phyloP scores from a whole-genome alignment of 768 basidiomycete genomes.

The Glaciozyma martinii region DNA sequence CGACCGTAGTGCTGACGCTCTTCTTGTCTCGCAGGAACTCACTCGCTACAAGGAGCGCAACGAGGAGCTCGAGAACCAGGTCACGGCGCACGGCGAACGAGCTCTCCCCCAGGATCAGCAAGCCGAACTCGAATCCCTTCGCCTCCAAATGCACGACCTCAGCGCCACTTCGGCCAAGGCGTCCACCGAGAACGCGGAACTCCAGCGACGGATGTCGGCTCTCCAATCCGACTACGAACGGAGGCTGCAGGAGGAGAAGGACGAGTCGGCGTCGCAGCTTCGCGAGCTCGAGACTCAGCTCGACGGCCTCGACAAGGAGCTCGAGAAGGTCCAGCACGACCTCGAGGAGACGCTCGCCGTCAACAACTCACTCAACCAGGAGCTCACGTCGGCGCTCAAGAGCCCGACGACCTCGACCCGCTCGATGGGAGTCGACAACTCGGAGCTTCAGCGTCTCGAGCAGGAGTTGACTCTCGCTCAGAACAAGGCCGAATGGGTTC shows the following conservation, averaged over 20 bases:
- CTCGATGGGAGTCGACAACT: not conserved
- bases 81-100: conserved; percentile 43
- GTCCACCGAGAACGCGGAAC: conserved; percentile 30
- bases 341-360: conserved; percentile 57
- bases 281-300: conserved; percentile 75
- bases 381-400: conserved; percentile 23
- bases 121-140: conserved; percentile 30
- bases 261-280: conserved; percentile 63
- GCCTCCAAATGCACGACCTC: conserved; percentile 23
- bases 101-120: conserved; percentile 10
- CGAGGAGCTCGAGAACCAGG: conserved; percentile 66
- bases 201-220: conserved; percentile 60
- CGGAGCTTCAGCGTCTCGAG: conserved; percentile 12
- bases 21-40: conserved; percentile 48
- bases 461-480: conserved; percentile 28
- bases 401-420: conserved; percentile 10
- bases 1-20: conserved; percentile 7
- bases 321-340: conserved; percentile 64
- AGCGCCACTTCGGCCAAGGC: conserved; percentile 9
- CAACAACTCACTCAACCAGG: conserved; percentile 34
- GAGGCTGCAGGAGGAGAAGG: conserved; percentile 63
- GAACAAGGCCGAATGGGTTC: conserved; percentile 58
- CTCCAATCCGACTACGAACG: conserved; percentile 67
- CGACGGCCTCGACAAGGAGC: conserved; percentile 61
- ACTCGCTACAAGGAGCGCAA: conserved; percentile 80